Evolutionary conservation across 2,329 filamentous ascomycete species (phyloP), one percentile per base, ranked within the genome.

Genomic region (Trichoderma sp.): DNA sequence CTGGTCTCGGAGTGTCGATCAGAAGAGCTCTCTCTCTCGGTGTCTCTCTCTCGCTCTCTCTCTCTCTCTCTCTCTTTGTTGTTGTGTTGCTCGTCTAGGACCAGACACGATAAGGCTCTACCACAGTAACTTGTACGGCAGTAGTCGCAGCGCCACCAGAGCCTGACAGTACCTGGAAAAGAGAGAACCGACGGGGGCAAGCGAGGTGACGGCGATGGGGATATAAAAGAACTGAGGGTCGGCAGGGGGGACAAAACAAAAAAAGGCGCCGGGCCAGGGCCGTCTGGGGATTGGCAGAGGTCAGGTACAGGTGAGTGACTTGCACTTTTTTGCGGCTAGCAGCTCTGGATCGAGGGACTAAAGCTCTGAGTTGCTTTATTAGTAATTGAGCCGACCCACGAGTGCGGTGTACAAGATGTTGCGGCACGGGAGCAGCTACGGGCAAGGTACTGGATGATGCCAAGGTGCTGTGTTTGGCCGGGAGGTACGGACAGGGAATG

Each of bases 251-350:
- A 19, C 7, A 59, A 35, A 57, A 29, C n/a, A 35, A 32, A 66
- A 63, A 61, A 50, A 39, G 32, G 50, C 52, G 66, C 48, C 29
- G 52, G 66, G 27, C n/a, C 57, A 67, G 42, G 59, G 39, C 42
- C 56, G 39, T 68, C 66, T 68, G 59, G 59, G 66, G 59, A 58
- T 68, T 17, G 58, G 64, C 53, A 68, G 65, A 63, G 45, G 54
- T 39, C 53, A 58, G 59, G 59, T 57, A 54, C 54, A 19, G 54
- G 34, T 27, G 35, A 58, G 58, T 64, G 45, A 19, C 52, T 32
- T 17, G 27, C 52, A 54, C 27, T 37, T 54, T 37, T 27, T 19
- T 65, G 27, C 48, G 35, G 35, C 37, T 56, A 52, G 59, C 45
- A 63, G 32, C 19, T 65, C 45, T 29, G 59, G 34, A 39, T 45